Base-by-base conservation (phyloP, 1,139 yeast species). In the Yamadazyma sp. region DNA sequence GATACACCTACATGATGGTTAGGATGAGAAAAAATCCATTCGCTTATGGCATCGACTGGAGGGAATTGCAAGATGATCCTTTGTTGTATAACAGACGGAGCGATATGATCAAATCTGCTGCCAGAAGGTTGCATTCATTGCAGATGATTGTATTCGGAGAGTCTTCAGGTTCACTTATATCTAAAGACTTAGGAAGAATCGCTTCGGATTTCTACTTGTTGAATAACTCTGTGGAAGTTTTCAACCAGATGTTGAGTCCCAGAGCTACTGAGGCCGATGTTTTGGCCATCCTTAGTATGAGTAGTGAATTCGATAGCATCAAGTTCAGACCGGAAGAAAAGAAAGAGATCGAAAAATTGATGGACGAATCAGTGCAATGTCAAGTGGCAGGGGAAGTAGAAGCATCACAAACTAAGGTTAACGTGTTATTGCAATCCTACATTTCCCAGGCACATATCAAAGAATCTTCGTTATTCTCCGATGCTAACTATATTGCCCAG, bases 61-160 rank as follows among this genome's bases (percentile, higher is more conserved):
- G 79, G 47, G 96, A 88, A 49, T 60, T 94, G 3, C 77, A 79
- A 27, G 84, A 83, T 20, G 99, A 94, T 60, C 96, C 97, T 0
- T 71, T 82, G 45, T 66, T 94, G 33, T 81, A 83, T 34, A 83
- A 79, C 29, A 75, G 83, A 49, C 70, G 98, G 46, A 72, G 94
- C 20, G 79, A 79, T 33, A 77, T 94, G 82, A 79, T 92, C 31
- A 66, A 81, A 3, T 70, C 73, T 1, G 95, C 98, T 0, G 98
- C 97, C 0, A 70, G 88, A 51, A 72, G 88, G 45, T 73, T 94
- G 23, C 96, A 91, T 50, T 66, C 79, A 10, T 70, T 91, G 14
- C 98, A 92, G 57, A 92, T 94, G 98, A 85, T 94, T 50, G 82
- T 91, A 0, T 92, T 81, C 59, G 97, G 92, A 54, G 97, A 91